Evolutionary conservation across 2,329 filamentous ascomycete species (phyloP).

Genomic region (Leptographium flavum): DNA sequence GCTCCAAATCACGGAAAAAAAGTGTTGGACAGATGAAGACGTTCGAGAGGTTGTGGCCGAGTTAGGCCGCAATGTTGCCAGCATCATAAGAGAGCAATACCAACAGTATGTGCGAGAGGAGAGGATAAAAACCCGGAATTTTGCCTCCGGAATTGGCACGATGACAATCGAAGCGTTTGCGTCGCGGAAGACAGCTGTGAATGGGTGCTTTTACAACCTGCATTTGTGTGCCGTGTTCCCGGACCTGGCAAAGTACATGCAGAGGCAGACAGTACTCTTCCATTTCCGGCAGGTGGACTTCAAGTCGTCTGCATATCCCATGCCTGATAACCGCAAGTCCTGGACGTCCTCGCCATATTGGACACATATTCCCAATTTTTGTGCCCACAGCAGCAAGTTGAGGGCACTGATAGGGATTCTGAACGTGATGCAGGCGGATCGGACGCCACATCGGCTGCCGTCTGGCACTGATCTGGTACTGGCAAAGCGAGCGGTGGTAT

Average conservation of each 20-base stretch:
- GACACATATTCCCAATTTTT: not conserved
- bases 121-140: too few species aligned
- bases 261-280: not conserved
- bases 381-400: not conserved
- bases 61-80: not conserved
- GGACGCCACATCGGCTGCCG: not conserved
- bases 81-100: not conserved
- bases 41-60: not conserved
- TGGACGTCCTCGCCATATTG: not conserved
- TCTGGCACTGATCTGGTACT: not conserved
- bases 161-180: not conserved
- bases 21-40: not conserved
- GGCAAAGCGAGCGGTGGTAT: not conserved
- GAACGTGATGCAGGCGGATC: not conserved
- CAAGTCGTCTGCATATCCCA: not conserved
- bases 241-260: not conserved
- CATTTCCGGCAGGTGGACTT: not conserved
- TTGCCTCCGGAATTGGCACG: not conserved
- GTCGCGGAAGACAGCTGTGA: not conserved
- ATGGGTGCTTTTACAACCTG: not conserved
- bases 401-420: not conserved
- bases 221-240: conserved; percentile 1
- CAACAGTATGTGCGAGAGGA: not conserved
- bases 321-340: not conserved
- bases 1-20: not conserved